phyloP scores from a whole-genome alignment of 1,284 basidiomycete species.

The Rhodotorula sp. region DNA sequence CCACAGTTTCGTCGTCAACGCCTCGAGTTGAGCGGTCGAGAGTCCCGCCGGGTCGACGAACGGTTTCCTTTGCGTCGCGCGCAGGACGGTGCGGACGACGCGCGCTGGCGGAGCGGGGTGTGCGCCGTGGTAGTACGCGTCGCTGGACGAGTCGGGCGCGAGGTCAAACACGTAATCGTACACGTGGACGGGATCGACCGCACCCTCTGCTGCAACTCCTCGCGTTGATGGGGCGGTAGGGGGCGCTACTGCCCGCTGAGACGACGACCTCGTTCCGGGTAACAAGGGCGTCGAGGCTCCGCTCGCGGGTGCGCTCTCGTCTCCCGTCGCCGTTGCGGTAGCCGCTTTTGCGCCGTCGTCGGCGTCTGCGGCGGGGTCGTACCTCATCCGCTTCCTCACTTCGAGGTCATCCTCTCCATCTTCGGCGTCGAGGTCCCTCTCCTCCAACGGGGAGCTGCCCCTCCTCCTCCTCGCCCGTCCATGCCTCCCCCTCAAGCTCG shows the following conservation, averaged over 20 bases:
- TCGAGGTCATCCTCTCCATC: constrained; percentile 28
- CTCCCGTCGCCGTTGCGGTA: neutral
- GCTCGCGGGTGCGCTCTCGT: neutral
- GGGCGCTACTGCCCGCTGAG: neutral
- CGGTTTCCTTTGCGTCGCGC: constrained; percentile 17
- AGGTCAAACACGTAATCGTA: constrained; percentile 38
- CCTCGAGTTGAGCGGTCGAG: constrained; percentile 17
- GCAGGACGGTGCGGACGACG: constrained; percentile 29
- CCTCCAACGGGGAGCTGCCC: constrained; percentile 23
- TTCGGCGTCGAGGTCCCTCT: constrained; percentile 8
- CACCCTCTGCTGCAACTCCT: neutral
- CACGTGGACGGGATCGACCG: constrained; percentile 28
- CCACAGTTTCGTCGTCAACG: constrained; percentile 20
- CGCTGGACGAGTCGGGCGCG: constrained; percentile 22
- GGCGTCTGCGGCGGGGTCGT: constrained; percentile 10
- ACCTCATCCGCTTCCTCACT: constrained; percentile 22
- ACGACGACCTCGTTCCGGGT: neutral
- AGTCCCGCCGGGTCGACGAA: constrained; percentile 34
- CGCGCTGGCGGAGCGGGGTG: constrained; percentile 35
- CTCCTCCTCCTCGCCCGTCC: constrained; percentile 16
- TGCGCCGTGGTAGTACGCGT: constrained; percentile 39
- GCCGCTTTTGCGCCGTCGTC: neutral
- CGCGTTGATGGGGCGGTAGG: neutral
- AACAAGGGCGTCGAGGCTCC: neutral
- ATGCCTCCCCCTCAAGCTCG: constrained; percentile 12